A percentile compares a stretch with the other conserved stretches of the same genome.
Evolutionary conservation across 2,329 filamentous ascomycete species (phyloP).

Genomic region (Hymenoscyphus infarciens): DNA sequence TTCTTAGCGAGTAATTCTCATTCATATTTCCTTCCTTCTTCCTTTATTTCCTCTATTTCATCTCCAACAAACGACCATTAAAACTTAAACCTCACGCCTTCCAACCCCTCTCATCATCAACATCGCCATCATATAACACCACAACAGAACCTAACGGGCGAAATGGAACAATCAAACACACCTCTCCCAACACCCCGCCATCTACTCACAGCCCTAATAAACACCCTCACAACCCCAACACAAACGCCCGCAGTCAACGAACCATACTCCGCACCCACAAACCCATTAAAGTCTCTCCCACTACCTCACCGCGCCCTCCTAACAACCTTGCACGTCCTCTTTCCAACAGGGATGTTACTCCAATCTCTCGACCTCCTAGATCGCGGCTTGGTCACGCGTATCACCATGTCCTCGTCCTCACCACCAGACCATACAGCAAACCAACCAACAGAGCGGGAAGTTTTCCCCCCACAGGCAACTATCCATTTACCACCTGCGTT

Average conservation of each 20-base stretch:
- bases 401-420: constrained; percentile 34
- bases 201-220: constrained; percentile 32
- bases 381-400: constrained; percentile 63
- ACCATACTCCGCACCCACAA: constrained; percentile 7
- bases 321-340: constrained; percentile 68
- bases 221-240: constrained; percentile 21
- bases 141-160: too few relatives aligned
- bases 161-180: not conserved
- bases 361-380: constrained; percentile 88
- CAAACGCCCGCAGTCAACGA: not conserved
- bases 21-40: not conserved
- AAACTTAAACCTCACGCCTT: too few relatives aligned
- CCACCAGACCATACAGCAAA: not conserved
- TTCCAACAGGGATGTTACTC: constrained; percentile 69
- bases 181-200: constrained; percentile 28
- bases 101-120: too few relatives aligned
- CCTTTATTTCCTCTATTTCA: not conserved
- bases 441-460: not conserved
- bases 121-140: too few relatives aligned
- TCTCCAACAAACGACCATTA: too few relatives aligned
- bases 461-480: constrained; percentile 17
- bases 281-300: constrained; percentile 24
- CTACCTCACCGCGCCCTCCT: constrained; percentile 42
- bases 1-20: constrained; percentile 8
- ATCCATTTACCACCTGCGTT: constrained; percentile 11